Conservation (phyloP, 345 rosid species). For the Cardamine resedifolia region DNA sequence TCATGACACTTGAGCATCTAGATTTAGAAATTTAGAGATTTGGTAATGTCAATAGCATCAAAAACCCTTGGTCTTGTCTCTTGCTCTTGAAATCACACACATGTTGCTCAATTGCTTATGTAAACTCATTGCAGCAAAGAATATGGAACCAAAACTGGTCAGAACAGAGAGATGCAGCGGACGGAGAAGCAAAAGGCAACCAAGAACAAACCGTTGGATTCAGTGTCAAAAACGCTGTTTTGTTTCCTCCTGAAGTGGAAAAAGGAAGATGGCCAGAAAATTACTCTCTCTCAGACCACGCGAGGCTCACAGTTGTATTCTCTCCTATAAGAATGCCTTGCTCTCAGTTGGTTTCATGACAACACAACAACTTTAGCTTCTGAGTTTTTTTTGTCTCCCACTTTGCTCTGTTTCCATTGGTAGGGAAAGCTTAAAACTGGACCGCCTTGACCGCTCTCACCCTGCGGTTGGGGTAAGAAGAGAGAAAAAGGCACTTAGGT, state of each 20-base stretch:
- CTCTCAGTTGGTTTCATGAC: conserved; percentile 44
- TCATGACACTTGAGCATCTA: background rate
- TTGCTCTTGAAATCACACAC: background rate
- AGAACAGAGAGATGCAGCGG: conserved; percentile 47
- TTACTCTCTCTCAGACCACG: conserved; percentile 78
- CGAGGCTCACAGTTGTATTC: conserved; percentile 70
- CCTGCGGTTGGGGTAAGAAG: conserved; percentile 16
- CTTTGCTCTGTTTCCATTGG: background rate
- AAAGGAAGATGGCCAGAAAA: conserved; percentile 74
- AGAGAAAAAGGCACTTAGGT: conserved; percentile 4
- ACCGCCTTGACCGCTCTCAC: conserved; percentile 11
- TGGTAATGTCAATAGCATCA: background rate
- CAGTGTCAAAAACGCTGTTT: conserved; percentile 66
- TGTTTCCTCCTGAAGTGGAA: conserved; percentile 78
- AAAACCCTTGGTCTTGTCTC: background rate
- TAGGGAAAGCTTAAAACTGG: background rate
- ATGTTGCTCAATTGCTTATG: background rate
- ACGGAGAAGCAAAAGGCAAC: conserved; percentile 35
- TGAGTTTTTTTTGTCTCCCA: conserved; percentile 11
- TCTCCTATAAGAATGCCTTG: conserved; percentile 67
- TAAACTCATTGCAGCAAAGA: conserved; percentile 57
- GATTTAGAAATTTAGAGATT: background rate
- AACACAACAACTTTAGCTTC: conserved; percentile 10
- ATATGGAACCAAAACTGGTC: conserved; percentile 70
- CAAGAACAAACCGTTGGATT: conserved; percentile 66